Evolutionary conservation across 2,329 filamentous ascomycete genomes (phyloP), one percentile per base, ranked within the genome.

Genomic region (Bretziella fagacearum): DNA sequence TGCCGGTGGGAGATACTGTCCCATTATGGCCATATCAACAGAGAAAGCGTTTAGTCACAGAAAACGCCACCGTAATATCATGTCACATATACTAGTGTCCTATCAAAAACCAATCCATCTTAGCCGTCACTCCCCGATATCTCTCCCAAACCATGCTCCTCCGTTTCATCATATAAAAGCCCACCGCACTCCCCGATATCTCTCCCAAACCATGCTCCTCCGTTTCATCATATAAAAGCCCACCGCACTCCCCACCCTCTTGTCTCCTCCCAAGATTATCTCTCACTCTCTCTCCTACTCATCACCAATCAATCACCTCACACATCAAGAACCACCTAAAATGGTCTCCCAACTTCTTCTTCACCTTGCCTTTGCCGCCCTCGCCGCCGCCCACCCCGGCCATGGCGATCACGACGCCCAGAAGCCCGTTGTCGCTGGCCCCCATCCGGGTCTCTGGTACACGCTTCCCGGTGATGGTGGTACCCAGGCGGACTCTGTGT

Each of bases 401-500:
- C 68, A 76, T 51, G 66, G 73, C 30, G 8, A 22, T 20, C 8
- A n/a, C 7, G 30, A 40, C 11, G 20, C n/a, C 36, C 79, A 85
- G 59, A 68, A 71, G 50, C 62, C 72, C 37, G 65, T 81, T 43
- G 63, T 71, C 23, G 15, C 26, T 32, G 84, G 84, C 0, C 84
- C 84, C 35, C 80, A 79, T 55, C 69, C 82, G 59, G 71, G 74
- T 23, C 59, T 91, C 39, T 93, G 84, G 84, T 93, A 89, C 62
- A 89, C 84, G 60, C 65, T 93, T 4, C 84, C 84, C 3, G 84
- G 84, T 29, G 84, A 91, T 62, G 84, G 84, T 22, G 84, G 84
- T 48, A 91, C 77, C 32, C 83, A 91, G 69, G 81, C 44, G 51
- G 84, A 93, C 60, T 86, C 83, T 0, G 83, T 91, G 49, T 93